A percentile compares a stretch with the other conserved stretches of the same genome.
phyloP scores from a whole-genome alignment of 495 filamentous ascomycete species.

The Penicillium malachiteum region DNA sequence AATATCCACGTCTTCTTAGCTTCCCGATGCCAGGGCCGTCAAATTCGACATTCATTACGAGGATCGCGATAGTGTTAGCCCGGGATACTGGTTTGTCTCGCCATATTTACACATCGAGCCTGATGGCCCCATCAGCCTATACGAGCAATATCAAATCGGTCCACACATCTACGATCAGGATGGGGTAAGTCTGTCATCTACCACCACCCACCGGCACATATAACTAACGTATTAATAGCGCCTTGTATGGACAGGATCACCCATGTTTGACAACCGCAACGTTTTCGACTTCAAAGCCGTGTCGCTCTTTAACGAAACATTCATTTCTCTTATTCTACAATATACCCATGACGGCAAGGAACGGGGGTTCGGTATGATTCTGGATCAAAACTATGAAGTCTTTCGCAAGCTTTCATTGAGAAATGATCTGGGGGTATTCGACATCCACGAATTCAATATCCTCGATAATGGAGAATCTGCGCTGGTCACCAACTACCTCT shows the following conservation, averaged over 20 bases:
- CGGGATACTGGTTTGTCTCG: conserved; percentile 39
- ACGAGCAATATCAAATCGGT: conserved; percentile 34
- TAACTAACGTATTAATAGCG: conserved; percentile 24
- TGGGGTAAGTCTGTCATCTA: conserved; percentile 25
- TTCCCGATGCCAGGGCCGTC: conserved; percentile 29
- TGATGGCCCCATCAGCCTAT: conserved; percentile 23
- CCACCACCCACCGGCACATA: not conserved
- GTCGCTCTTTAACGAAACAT: conserved; percentile 28
- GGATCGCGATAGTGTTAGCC: conserved; percentile 23
- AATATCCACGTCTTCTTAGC: conserved; percentile 14
- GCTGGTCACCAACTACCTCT: conserved; percentile 46
- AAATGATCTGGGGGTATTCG: conserved; percentile 30
- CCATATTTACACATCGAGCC: conserved; percentile 30
- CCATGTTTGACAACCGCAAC: conserved; percentile 32
- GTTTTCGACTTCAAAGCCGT: conserved; percentile 40
- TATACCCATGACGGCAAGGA: conserved; percentile 28
- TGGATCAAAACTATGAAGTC: conserved; percentile 31
- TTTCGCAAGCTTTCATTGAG: conserved; percentile 33
- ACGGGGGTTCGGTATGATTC: conserved; percentile 28
- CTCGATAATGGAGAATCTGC: conserved; percentile 33
- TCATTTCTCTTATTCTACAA: conserved; percentile 45
- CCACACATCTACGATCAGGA: conserved; percentile 41
- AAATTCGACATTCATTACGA: conserved; percentile 29
- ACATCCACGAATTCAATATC: conserved; percentile 50
- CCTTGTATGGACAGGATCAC: conserved; percentile 34